Evolutionary conservation across 2,329 filamentous ascomycete genomes (phyloP), one percentile per base, ranked within the genome.

Genomic region (Ophiostoma piceae): DNA sequence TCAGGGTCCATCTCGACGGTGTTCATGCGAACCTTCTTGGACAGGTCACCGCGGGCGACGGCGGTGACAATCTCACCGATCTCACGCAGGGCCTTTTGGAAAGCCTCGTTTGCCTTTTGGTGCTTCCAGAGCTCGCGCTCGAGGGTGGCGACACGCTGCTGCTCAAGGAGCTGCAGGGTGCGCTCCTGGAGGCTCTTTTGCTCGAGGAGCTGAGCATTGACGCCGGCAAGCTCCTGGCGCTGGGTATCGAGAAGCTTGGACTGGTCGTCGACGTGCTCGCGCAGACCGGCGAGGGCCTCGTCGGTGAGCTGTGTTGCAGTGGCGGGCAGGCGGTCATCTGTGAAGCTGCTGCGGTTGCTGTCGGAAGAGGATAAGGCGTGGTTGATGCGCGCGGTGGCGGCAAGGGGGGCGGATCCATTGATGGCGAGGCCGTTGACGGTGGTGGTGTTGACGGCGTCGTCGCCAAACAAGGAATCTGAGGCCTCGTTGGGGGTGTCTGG

Each of bases 61-160:
- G 94, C 94, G 29, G 95, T 97, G 76, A 98, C 92, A 75, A 99
- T 98, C 77, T 94, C 95, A 75, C 95, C 95, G 74, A 99, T 98
- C 79, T 99, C 95, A 73, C 94, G 88, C 43, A 99, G 82, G 12
- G 95, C 95, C 80, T 98, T 98, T 78, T 98, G 94, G 85, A 98
- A 99, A 75, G 95, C 96, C 80, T 97, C 89, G 80, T 99, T 99
- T 77, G 96, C 95, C 81, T 97, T 95, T 78, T 97, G 94, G 77
- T 97, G 94, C 81, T 98, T 98, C 84, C 91, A 93, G 71, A 99
- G 84, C 80, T 99, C 95, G 71, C 94, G 88, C 81, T 98, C 94
- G 57, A 98, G 84, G 47, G 92, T 89, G 69, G 92, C 90, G 73
- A 98, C 94, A 75, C 95, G 93, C 79, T 93, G 89, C 74, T 91